These are phyloP conservation scores for Desmodesmus armatus DNA, from an alignment of 139 green algal genomes.

Conservation along the genomic window DNA sequence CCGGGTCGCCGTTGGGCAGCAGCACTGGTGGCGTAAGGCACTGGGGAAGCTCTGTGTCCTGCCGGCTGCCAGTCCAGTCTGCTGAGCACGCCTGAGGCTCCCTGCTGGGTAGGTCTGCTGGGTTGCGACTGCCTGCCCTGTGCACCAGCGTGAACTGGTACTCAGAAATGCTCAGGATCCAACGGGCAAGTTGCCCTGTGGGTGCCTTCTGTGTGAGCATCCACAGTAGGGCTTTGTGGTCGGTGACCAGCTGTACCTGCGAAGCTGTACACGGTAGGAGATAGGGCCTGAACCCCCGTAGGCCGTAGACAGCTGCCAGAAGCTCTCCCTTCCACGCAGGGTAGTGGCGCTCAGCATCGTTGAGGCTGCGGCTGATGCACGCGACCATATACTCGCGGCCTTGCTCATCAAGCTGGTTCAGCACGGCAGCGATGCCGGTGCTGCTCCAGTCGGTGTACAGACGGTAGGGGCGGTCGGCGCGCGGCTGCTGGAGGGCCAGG, in stretches of 20 bases:
- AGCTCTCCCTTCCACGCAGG: background rate
- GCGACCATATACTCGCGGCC: conserved; percentile 1
- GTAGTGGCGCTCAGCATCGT: conserved; percentile 29
- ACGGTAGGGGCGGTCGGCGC: background rate
- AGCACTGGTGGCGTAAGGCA: background rate
- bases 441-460: conserved; percentile 38
- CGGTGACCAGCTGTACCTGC: conserved; percentile 3
- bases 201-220: conserved; percentile 6
- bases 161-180: conserved; percentile 21
- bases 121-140: background rate
- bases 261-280: conserved; percentile 21
- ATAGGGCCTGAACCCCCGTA: background rate
- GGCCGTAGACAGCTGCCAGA: conserved; percentile 23
- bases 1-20: background rate
- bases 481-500: background rate
- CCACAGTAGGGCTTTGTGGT: conserved; percentile 13
- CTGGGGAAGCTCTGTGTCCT: background rate
- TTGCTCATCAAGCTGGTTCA: conserved; percentile 46
- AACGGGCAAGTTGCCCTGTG: background rate
- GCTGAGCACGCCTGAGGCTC: background rate
- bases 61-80: background rate
- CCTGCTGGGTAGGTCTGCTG: conserved; percentile 12
- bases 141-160: conserved; percentile 26
- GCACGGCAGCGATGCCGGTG: conserved; percentile 48
- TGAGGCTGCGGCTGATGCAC: conserved; percentile 17